Percentiles rank a stretch among this genome's conserved stretches.
phyloP scores from a whole-genome alignment of 1,284 basidiomycete genomes.

The Heterobasidion parviporum region DNA sequence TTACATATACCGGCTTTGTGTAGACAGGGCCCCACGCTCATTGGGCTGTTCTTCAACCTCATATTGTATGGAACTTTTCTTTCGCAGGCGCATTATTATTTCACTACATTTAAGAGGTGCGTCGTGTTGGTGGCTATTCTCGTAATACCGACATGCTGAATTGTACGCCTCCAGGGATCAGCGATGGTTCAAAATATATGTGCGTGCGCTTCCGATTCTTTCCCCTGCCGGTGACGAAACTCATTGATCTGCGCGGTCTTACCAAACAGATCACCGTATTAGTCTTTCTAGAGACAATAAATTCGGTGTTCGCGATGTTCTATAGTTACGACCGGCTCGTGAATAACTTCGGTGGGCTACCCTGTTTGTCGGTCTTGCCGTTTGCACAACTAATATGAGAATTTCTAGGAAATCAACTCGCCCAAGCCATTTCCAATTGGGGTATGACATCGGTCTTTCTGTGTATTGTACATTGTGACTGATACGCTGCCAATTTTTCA shows the following conservation, averaged over 20 bases:
- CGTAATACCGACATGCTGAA: background rate
- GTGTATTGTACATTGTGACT: no score
- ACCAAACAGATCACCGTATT: background rate
- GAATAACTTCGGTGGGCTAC: background rate
- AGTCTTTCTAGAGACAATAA: background rate
- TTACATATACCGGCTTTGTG: background rate
- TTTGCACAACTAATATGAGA: no score
- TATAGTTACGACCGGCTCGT: slow-evolving; percentile 1
- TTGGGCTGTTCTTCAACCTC: background rate
- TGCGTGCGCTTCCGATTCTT: background rate
- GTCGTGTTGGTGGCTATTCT: background rate
- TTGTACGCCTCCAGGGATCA: background rate
- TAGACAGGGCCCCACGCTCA: background rate
- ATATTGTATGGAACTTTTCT: background rate
- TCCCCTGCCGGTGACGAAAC: background rate
- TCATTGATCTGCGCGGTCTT: background rate
- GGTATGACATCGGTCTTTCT: background rate
- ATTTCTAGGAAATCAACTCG: background rate
- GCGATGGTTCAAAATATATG: background rate
- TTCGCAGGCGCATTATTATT: background rate
- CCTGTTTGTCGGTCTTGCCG: no score
- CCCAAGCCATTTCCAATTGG: background rate
- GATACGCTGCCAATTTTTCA: no score
- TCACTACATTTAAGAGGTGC: background rate
- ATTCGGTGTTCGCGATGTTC: background rate